Conservation (phyloP, 2,329 filamentous ascomycete genomes). For the Aspergillus eucalypticola region DNA sequence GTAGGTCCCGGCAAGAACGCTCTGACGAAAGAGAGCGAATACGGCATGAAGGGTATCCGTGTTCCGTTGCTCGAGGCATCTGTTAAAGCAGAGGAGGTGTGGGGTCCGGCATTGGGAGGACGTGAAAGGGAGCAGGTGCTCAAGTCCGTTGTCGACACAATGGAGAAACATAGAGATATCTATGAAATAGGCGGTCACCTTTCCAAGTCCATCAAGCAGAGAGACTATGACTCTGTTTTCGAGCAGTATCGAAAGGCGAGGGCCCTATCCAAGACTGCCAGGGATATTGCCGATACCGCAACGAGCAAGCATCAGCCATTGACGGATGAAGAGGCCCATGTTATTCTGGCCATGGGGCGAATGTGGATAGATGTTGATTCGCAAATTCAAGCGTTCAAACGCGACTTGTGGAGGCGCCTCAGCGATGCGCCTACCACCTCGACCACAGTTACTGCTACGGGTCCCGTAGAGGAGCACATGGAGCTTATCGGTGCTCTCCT, state of each 20-base stretch:
- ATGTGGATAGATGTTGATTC: constrained; percentile 95
- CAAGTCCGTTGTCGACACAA: constrained; percentile 71
- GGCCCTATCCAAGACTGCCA: constrained; percentile 76
- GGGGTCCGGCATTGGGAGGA: constrained; percentile 90
- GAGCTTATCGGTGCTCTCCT: constrained; percentile 84
- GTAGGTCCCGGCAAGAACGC: constrained; percentile 80
- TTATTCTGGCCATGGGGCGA: constrained; percentile 81
- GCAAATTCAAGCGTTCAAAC: constrained; percentile 83
- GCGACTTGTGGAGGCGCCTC: constrained; percentile 82
- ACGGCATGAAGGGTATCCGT: constrained; percentile 85
- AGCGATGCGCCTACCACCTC: constrained; percentile 64
- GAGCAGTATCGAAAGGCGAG: constrained; percentile 86
- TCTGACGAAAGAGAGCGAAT: constrained; percentile 87
- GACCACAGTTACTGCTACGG: constrained; percentile 52
- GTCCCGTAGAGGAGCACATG: constrained; percentile 78
- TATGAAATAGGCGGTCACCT: constrained; percentile 79
- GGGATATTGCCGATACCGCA: constrained; percentile 63
- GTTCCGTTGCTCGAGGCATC: constrained; percentile 83
- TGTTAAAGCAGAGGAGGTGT: constrained; percentile 93
- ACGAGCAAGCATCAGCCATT: constrained; percentile 56
- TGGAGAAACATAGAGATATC: constrained; percentile 78
- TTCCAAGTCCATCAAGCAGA: constrained; percentile 81
- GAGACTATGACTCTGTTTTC: constrained; percentile 83
- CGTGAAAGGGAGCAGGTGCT: constrained; percentile 87
- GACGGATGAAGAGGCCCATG: constrained; percentile 77